Conservation (phyloP, 106 monocot genomes). For the Cymbidium sinense region DNA sequence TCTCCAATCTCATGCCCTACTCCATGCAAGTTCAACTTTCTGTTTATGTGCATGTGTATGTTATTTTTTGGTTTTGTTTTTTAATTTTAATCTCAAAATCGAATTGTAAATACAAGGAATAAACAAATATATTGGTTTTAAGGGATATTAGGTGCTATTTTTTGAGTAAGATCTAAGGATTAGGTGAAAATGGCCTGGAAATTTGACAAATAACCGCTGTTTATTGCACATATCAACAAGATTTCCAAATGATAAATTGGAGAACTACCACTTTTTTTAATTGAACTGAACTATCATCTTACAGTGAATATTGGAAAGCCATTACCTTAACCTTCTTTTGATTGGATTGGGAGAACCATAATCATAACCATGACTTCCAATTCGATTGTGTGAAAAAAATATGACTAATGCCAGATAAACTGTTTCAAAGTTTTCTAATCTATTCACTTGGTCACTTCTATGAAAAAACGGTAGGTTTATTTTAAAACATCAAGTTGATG, state of each 20-base stretch:
- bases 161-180: background rate
- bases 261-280: background rate
- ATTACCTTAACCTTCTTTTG: background rate
- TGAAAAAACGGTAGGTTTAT: background rate
- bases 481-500: slow-evolving; percentile 1
- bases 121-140: background rate
- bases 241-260: background rate
- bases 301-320: background rate
- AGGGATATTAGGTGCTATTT: background rate
- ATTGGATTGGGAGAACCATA: background rate
- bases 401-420: too few relatives aligned
- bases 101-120: background rate
- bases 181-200: background rate
- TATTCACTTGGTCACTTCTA: background rate
- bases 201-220: background rate
- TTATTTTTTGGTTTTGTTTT: background rate
- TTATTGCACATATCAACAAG: background rate
- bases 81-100: background rate
- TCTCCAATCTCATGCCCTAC: too few relatives aligned
- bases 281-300: background rate
- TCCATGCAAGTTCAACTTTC: too few relatives aligned
- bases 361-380: background rate
- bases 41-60: too few relatives aligned
- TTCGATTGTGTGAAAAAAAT: background rate
- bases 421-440: background rate